These are phyloP conservation scores for Diplocarpon rosae DNA, from an alignment of 2,329 filamentous ascomycete species.

Conservation along the genomic window DNA sequence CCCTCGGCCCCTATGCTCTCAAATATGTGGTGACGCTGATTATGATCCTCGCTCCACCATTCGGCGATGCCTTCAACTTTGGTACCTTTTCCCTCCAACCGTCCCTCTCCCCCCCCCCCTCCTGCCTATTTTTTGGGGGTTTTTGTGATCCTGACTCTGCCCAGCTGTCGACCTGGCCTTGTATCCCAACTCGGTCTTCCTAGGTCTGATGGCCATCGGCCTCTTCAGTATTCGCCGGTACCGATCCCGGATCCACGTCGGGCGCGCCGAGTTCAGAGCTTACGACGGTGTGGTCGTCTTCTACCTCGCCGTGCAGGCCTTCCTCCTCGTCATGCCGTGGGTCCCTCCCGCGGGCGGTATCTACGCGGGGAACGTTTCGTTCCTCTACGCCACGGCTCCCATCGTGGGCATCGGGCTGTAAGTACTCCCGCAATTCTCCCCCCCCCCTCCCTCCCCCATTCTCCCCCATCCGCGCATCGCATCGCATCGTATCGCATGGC, in stretches of 20 bases:
- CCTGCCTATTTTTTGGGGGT: background rate
- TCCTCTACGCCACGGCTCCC: slow-evolving; percentile 64
- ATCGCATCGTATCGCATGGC: too few relatives aligned
- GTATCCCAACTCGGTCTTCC: slow-evolving; percentile 49
- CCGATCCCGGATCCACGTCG: slow-evolving; percentile 39
- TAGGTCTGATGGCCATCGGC: slow-evolving; percentile 43
- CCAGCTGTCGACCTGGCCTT: slow-evolving; percentile 45
- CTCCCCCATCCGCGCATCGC: too few relatives aligned
- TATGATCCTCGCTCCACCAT: slow-evolving; percentile 44
- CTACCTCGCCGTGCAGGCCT: slow-evolving; percentile 47
- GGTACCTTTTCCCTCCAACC: slow-evolving; percentile 27
- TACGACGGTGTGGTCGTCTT: slow-evolving; percentile 50
- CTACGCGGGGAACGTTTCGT: slow-evolving; percentile 54
- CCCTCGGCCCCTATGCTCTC: slow-evolving; percentile 45
- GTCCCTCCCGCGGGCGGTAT: slow-evolving; percentile 51
- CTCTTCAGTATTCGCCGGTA: slow-evolving; percentile 46
- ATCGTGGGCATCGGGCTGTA: slow-evolving; percentile 53
- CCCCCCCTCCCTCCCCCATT: too few relatives aligned
- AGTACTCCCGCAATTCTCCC: too few relatives aligned
- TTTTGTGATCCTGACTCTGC: background rate
- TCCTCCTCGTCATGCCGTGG: slow-evolving; percentile 60
- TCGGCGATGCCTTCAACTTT: slow-evolving; percentile 55
- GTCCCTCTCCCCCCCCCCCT: background rate
- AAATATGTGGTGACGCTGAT: slow-evolving; percentile 44
- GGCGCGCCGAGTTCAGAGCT: slow-evolving; percentile 40